These are phyloP conservation scores for Cicer chorassanicum DNA, from an alignment of 306 rosid species.

Conservation along the genomic window DNA sequence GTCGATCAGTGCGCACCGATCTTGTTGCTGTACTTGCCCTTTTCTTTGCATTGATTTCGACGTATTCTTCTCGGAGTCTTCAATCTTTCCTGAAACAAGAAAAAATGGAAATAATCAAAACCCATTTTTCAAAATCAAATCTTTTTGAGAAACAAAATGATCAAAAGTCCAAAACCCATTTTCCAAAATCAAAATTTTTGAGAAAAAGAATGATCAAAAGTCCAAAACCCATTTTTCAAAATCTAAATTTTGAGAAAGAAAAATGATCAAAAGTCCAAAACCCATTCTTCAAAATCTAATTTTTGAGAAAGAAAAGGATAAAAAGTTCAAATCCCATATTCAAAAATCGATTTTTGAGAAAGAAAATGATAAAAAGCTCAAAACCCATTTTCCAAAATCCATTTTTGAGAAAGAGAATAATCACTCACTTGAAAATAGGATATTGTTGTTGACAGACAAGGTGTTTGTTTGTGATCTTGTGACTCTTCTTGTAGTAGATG, in stretches of 20 bases:
- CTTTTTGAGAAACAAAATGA: neutral
- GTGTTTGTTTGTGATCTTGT: slow-evolving; percentile 68
- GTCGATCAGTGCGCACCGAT: slow-evolving; percentile 70
- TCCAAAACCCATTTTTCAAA: neutral
- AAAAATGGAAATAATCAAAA: neutral
- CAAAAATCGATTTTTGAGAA: neutral
- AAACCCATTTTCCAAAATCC: neutral
- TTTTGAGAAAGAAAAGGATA: neutral
- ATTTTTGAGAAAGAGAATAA: neutral
- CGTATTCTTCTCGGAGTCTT: slow-evolving; percentile 57
- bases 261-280: too few relatives aligned
- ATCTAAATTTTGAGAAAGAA: neutral
- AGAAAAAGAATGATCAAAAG: neutral
- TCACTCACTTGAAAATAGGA: slow-evolving; percentile 67
- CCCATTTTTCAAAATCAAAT: neutral
- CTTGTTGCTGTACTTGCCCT: slow-evolving; percentile 55
- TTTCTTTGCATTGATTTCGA: slow-evolving; percentile 55
- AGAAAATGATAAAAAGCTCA: too few relatives aligned
- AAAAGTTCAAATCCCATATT: neutral
- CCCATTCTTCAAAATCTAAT: too few relatives aligned
- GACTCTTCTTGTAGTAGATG: slow-evolving; percentile 68
- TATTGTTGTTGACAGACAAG: slow-evolving; percentile 43
- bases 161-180: neutral
- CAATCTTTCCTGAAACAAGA: slow-evolving; percentile 52
- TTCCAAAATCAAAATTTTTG: neutral